Evolutionary conservation across 2,329 filamentous ascomycete species (phyloP), one percentile per base, ranked within the genome.

Genomic region (Clarireedia monteithiana): DNA sequence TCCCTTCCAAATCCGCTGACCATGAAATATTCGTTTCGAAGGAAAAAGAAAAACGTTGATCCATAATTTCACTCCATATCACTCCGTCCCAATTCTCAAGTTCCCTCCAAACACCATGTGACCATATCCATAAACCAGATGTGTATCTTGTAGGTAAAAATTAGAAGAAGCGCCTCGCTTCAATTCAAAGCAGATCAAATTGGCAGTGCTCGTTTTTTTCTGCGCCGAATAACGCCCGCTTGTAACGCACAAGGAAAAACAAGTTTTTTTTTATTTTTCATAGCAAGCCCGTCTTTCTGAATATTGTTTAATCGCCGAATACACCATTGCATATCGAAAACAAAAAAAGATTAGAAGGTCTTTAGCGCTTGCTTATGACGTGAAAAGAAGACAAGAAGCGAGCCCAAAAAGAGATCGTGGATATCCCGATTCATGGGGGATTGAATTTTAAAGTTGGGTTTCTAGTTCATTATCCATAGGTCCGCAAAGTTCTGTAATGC

Each of bases 401-500:
- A 20, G 7, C 20, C 30, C 17, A 17, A 24, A 42, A 44, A 55
- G 27, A 30, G 30, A 34, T n/a, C 34, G 9, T 20, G 23, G 50
- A 47, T 24, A 39, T 56, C 30, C 10, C 30, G 9, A 34, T 34
- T 54, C 20, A 50, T 49, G 55, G 44, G 9, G 52, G 27, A 12
- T 45, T 38, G 24, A 10, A n/a, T 20, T 55, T 42, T 42, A 59
- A 20, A 54, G 57, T 27, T 53, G 52, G 47, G 59, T 61, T 55
- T 73, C 72, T 10, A 50, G n/a, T 60, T 50, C 53, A 45, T 67
- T 69, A 50, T 71, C 69, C 46, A 71, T 67, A 60, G 74, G 73
- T 62, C 75, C 72, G 62, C 71, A 70, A 55, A 75, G 68, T 53
- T 77, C 77, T 42, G 73, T 72, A 53, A 79, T 67, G 59, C 75